Evolutionary conservation across 306 rosid genomes (phyloP), one percentile per base, ranked within the genome.

Genomic region (Trifolium fragiferum): DNA sequence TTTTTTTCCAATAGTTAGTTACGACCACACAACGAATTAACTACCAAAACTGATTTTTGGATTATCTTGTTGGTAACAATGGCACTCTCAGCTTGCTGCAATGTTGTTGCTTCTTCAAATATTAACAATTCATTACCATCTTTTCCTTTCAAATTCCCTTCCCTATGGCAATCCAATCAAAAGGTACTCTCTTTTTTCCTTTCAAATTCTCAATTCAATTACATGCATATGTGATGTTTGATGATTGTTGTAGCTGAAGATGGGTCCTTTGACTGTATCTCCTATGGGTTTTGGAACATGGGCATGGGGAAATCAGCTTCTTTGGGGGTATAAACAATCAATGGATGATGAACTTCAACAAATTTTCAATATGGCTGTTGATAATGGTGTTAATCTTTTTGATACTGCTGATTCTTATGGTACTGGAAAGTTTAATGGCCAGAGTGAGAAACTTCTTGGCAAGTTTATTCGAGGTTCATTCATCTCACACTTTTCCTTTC

Each of bases 291-390:
- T 91, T 63, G 98, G 97, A 76, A 94, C 97, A 0, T 94, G 98
- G 98, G 98, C 98, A 20, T 94, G 98, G 98, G 98, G 98, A 46
- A 94, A 91, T 87, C 97, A 94, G 67, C 64, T 94, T 55, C 87
- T 94, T 10, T 94, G 98, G 97, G 96, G 95, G 0, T 94, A 94
- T 74, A 81, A 82, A 68, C 85, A 91, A 77, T 86, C 97, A 23
- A 94, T 91, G 98, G 97, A 94, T 81, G 30, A 41, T 60, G 95
- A 91, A 67, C 98, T 94, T 70, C 97, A 94, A 54, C 90, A 79
- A 66, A 47, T 87, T 32, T 91, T 94, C 82, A 84, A 88, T 81
- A 51, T 91, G 62, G 96, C 95, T 72, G 75, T 91, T 20, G 86
- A 90, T 4, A 88, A 86, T 77, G 97, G 95, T 12, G 80, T 94